These are phyloP conservation scores for Ustilago esculenta DNA, from an alignment of 1,284 basidiomycete genomes.

Conservation along the genomic window DNA sequence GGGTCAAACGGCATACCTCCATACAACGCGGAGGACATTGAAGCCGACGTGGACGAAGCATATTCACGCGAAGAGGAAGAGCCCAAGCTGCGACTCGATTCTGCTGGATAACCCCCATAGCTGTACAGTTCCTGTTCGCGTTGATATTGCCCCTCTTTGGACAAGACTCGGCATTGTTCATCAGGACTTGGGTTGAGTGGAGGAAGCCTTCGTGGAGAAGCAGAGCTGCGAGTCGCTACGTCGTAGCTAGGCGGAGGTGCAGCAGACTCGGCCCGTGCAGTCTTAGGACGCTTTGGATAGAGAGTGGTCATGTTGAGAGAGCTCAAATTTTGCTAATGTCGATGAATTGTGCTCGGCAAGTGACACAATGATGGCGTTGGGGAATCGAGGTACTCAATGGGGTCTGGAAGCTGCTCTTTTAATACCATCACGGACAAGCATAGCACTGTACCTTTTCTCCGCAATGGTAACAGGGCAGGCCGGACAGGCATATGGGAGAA, in stretches of 20 bases:
- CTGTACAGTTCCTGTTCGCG: conserved; percentile 9
- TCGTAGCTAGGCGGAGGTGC: conserved; percentile 17
- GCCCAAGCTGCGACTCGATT: background rate
- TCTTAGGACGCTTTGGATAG: background rate
- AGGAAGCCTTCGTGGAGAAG: background rate
- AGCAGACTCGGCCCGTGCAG: background rate
- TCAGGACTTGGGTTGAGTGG: background rate
- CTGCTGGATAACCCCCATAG: background rate
- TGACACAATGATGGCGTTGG: no score
- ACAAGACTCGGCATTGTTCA: background rate
- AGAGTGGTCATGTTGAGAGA: background rate
- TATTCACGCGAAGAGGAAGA: background rate
- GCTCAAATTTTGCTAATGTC: background rate
- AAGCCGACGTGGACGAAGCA: no score
- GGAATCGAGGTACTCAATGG: background rate
- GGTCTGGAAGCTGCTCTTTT: no score
- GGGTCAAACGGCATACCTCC: conserved; percentile 7
- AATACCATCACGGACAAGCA: no score
- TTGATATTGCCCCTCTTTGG: conserved; percentile 6
- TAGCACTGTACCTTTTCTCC: no score
- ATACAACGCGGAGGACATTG: no score
- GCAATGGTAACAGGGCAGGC: no score
- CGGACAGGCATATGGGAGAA: no score
- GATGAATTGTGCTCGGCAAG: background rate
- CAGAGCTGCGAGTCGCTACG: background rate